These are phyloP conservation scores for Coprinopsis marcescibilis DNA, from an alignment of 768 basidiomycete species.

Conservation along the genomic window DNA sequence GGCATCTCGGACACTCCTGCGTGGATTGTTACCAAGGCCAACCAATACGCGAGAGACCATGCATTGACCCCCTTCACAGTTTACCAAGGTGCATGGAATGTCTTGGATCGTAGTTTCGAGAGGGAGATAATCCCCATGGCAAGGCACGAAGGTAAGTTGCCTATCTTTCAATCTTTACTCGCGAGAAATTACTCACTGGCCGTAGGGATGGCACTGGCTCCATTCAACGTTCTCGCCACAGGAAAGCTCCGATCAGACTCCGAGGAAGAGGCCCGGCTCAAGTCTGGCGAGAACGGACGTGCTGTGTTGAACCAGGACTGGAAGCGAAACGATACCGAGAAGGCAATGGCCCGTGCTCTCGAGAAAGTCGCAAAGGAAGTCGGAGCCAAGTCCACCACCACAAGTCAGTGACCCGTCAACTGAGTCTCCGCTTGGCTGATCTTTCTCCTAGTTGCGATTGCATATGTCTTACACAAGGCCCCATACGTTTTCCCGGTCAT, in stretches of 20 bases:
- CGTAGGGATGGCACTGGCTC: conserved; percentile 28
- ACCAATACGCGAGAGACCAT: conserved; percentile 44
- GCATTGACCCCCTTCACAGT: conserved; percentile 46
- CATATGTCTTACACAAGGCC: conserved; percentile 49
- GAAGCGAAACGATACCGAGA: conserved; percentile 41
- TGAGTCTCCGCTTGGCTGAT: not conserved
- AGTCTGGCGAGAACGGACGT: conserved; percentile 35
- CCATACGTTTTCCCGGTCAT: conserved; percentile 47
- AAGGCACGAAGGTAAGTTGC: conserved; percentile 29
- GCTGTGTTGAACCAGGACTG: conserved; percentile 24
- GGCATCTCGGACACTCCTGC: conserved; percentile 40
- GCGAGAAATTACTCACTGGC: conserved; percentile 14
- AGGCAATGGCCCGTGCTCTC: conserved; percentile 35
- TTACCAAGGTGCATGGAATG: conserved; percentile 46
- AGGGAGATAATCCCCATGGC: conserved; percentile 48
- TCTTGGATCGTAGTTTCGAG: conserved; percentile 44
- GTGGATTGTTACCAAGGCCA: conserved; percentile 43
- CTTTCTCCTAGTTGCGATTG: conserved; percentile 36
- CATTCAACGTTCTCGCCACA: conserved; percentile 26
- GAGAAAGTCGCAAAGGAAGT: conserved; percentile 47
- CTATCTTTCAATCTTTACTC: not conserved
- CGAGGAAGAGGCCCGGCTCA: conserved; percentile 23
- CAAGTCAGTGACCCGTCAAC: conserved; percentile 24
- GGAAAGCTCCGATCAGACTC: conserved; percentile 51
- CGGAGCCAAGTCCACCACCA: conserved; percentile 39